Evolutionary conservation across 805 yeast genomes (phyloP).

Genomic region (Ogataea angusta): DNA sequence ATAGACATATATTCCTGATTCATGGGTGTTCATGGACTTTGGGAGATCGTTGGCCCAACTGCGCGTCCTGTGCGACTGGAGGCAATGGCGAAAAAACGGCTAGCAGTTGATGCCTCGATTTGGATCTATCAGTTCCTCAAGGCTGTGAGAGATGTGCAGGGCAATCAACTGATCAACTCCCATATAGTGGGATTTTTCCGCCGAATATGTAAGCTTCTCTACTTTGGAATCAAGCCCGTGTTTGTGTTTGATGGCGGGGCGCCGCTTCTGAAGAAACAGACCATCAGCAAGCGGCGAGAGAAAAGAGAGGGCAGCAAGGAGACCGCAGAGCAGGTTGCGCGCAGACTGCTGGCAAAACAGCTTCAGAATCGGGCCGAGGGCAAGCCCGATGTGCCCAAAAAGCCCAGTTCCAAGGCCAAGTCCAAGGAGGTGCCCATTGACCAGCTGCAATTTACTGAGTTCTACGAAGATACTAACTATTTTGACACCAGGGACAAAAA

Average conservation of each 20-base stretch:
- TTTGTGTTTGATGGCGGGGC: conserved; percentile 97
- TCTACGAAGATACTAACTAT: conserved; percentile 35
- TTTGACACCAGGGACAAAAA: conserved; percentile 3
- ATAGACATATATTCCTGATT: neutral
- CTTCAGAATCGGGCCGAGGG: conserved; percentile 54
- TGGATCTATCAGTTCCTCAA: conserved; percentile 97
- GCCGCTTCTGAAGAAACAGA: conserved; percentile 74
- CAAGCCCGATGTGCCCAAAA: conserved; percentile 1
- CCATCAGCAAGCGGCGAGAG: conserved; percentile 70
- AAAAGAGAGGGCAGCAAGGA: conserved; percentile 72
- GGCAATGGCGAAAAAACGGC: conserved; percentile 66
- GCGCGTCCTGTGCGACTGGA: conserved; percentile 90
- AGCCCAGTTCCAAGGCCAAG: conserved; percentile 9
- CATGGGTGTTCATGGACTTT: conserved; percentile 95
- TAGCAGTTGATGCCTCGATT: conserved; percentile 97
- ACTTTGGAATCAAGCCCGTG: conserved; percentile 82
- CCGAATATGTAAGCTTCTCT: conserved; percentile 84
- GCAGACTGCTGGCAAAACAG: conserved; percentile 73
- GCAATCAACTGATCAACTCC: conserved; percentile 70
- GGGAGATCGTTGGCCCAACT: conserved; percentile 88
- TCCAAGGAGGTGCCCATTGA: conserved; percentile 19
- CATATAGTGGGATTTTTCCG: conserved; percentile 96
- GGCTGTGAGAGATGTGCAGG: conserved; percentile 86
- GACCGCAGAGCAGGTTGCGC: conserved; percentile 71
- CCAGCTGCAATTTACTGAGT: conserved; percentile 32